phyloP scores from a whole-genome alignment of 1,284 basidiomycete species.

The Ustilago lituana region DNA sequence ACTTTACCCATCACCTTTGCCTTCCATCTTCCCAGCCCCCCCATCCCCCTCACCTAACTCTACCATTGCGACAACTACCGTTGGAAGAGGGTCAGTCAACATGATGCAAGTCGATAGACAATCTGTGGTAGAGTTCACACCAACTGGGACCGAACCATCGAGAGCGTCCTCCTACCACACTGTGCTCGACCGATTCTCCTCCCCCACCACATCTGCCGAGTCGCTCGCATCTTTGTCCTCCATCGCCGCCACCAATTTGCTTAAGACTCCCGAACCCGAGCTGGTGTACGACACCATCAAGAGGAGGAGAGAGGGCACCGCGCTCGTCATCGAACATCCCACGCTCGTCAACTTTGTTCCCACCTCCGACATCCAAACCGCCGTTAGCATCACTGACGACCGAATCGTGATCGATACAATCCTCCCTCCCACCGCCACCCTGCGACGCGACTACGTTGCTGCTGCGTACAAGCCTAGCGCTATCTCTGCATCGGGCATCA shows the following conservation, averaged over 20 bases:
- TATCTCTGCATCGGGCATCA: no score
- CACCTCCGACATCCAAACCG: slow-evolving; percentile 48
- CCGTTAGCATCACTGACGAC: slow-evolving; percentile 44
- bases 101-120: no score
- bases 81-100: no score
- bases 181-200: neutral
- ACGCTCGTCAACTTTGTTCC: slow-evolving; percentile 52
- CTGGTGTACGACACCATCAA: slow-evolving; percentile 9
- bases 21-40: no score
- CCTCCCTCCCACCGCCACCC: slow-evolving; percentile 39
- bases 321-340: slow-evolving; percentile 26
- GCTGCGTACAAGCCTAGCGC: neutral
- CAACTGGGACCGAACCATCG: neutral
- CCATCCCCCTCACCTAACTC: no score
- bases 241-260: slow-evolving; percentile 5
- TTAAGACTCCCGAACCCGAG: slow-evolving; percentile 6
- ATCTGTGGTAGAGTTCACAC: no score
- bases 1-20: no score
- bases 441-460: neutral
- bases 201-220: neutral
- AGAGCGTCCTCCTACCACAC: slow-evolving; percentile 11
- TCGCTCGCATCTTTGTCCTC: slow-evolving; percentile 1
- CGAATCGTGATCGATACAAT: slow-evolving; percentile 55
- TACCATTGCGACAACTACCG: no score
- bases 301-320: slow-evolving; percentile 7